Evolutionary conservation across 768 basidiomycete genomes (phyloP).

Genomic region (Pulveroboletus sp.): DNA sequence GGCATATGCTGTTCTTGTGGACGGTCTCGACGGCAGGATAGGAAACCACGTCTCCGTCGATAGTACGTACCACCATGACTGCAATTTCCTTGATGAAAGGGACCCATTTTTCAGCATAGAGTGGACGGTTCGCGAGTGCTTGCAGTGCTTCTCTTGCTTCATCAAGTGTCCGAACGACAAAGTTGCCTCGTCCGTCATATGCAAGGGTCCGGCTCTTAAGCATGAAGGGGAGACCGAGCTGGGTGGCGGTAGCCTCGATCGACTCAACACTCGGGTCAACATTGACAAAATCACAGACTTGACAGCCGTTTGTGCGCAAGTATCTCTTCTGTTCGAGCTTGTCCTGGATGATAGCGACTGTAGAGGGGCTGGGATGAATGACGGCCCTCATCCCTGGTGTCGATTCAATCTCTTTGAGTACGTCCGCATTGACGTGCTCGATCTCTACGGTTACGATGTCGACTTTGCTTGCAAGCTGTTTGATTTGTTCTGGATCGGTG

Average conservation of each 20-base stretch:
- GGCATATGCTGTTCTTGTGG: conserved; percentile 90
- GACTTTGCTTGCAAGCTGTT: conserved; percentile 70
- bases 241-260: conserved; percentile 46
- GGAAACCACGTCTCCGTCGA: conserved; percentile 64
- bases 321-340: conserved; percentile 62
- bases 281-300: conserved; percentile 54
- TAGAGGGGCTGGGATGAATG: conserved; percentile 75
- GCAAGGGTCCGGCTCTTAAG: conserved; percentile 93
- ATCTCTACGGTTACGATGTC: conserved; percentile 94
- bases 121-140: conserved; percentile 57
- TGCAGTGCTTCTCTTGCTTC: conserved; percentile 49
- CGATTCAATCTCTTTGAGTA: conserved; percentile 48
- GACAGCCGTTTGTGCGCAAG: conserved; percentile 45
- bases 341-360: conserved; percentile 82
- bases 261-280: conserved; percentile 54
- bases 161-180: conserved; percentile 53
- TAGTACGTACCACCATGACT: conserved; percentile 91
- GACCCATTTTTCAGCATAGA: conserved; percentile 95
- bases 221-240: conserved; percentile 86
- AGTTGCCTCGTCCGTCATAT: conserved; percentile 96
- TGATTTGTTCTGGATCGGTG: conserved; percentile 71
- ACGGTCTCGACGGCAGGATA: conserved; percentile 95
- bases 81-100: conserved; percentile 87
- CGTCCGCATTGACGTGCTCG: conserved; percentile 84
- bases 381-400: conserved; percentile 24